Percentiles rank a stretch among this genome's conserved stretches.
phyloP scores from a whole-genome alignment of 208 protist species.

The Acanthamoeba triangularis region DNA sequence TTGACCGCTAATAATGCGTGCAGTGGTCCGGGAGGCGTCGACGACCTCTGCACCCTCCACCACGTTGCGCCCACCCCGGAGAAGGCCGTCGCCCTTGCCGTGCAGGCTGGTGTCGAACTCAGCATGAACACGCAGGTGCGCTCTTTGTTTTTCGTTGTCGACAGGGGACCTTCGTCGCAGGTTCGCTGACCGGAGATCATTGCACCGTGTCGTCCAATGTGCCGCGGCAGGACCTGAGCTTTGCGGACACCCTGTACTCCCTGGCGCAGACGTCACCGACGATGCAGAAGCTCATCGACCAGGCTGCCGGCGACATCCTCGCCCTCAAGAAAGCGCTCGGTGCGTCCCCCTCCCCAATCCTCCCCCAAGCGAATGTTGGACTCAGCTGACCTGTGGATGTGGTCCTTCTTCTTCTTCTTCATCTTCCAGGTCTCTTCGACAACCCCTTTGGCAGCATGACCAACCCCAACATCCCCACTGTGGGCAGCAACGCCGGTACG shows the following conservation, averaged over 20 bases:
- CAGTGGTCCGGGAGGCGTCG: slow-evolving; percentile 67
- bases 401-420: not conserved
- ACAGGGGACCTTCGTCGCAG: not conserved
- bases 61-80: slow-evolving; percentile 5
- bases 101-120: slow-evolving; percentile 81
- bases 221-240: slow-evolving; percentile 33
- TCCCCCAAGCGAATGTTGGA: not conserved
- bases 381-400: not conserved
- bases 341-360: not conserved
- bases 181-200: not conserved
- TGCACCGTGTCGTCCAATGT: not conserved
- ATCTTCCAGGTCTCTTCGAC: slow-evolving; percentile 73
- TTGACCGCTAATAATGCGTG: not conserved
- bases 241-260: slow-evolving; percentile 30
- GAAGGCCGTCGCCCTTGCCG: slow-evolving; percentile 69
- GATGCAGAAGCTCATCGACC: slow-evolving; percentile 15
- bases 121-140: slow-evolving; percentile 66
- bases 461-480: slow-evolving; percentile 65
- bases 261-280: not conserved
- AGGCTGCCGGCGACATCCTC: slow-evolving; percentile 67
- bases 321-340: slow-evolving; percentile 25
- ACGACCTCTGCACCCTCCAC: slow-evolving; percentile 75
- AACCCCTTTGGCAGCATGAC: slow-evolving; percentile 71
- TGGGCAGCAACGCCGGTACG: slow-evolving; percentile 46
- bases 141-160: not conserved